Conservation (phyloP, 345 rosid species). For the Citrus medica region DNA sequence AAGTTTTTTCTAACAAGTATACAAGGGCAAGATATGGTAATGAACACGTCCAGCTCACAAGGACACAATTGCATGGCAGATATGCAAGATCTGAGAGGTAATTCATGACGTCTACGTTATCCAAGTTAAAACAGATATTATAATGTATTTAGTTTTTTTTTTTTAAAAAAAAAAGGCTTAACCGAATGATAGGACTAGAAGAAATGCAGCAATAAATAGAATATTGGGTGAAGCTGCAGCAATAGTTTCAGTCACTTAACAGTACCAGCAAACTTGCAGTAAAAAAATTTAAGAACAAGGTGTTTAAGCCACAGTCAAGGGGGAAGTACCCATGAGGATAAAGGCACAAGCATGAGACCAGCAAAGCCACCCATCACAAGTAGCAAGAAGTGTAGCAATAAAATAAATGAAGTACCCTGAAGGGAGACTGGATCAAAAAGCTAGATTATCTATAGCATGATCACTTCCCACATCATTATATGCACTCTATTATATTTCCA, state of each 20-base stretch:
- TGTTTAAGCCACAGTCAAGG: neutral
- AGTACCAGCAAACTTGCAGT: neutral
- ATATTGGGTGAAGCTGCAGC: constrained; percentile 33
- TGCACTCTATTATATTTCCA: neutral
- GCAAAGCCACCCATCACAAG: constrained; percentile 36
- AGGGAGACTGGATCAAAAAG: constrained; percentile 4
- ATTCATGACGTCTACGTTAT: too few species aligned
- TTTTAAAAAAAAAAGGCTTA: too few species aligned
- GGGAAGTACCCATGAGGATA: constrained; percentile 39
- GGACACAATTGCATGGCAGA: too few species aligned
- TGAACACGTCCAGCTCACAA: too few species aligned
- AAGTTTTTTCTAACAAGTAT: too few species aligned
- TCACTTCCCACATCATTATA: neutral
- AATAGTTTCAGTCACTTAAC: constrained; percentile 9
- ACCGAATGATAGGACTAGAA: too few species aligned
- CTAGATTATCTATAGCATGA: neutral
- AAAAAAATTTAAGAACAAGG: neutral
- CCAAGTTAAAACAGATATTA: too few species aligned
- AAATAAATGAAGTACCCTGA: constrained; percentile 39
- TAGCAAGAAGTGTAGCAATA: constrained; percentile 23
- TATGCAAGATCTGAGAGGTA: too few species aligned
- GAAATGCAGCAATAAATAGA: too few species aligned
- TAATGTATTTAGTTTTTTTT: too few species aligned
- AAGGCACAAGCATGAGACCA: constrained; percentile 41
- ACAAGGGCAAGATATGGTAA: too few species aligned